Evolutionary conservation across 495 filamentous ascomycete species (phyloP), one percentile per base, ranked within the genome.

Genomic region (Penicillium angulare): DNA sequence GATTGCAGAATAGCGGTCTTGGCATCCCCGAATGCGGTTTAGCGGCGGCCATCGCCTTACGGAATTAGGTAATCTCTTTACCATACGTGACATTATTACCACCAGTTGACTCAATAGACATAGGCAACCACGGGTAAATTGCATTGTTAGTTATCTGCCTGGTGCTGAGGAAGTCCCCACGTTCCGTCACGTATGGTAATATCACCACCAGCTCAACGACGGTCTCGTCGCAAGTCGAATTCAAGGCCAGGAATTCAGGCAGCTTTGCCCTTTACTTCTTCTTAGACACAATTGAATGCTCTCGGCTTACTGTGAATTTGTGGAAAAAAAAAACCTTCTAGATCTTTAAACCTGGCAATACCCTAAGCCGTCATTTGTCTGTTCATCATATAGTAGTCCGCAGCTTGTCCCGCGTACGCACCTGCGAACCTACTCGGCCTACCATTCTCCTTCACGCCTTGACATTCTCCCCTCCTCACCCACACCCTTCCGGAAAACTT

Each of bases 1-100:
- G 56, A 56, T 52, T 44, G 50, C 52, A 52, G 55, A 59, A 53
- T 55, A 56, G 47, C 49, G 47, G 49, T 49, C 61, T 65, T 65
- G 61, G 61, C 61, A 44, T 53, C 57, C 40, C 64, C 63, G 41
- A 41, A 55, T 70, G 43, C n/a, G 68, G 72, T 13, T 47, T 73
- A 73, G 69, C 42, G 40, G 23, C 35, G 13, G 13, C 17, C 21
- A 27, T 18, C 6, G 43, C 13, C 12, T 7, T 20, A 44, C 29
- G 13, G 6, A 16, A 46, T 64, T 49, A 58, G 20, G 46, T 64
- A 55, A 61, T 27, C 29, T 0, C 0, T 12, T 48, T 23, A 54
- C 50, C 38, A 20, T 59, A 59, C 56, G 24, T 46, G 29, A 53
- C 60, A 32, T 18, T 6, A 24, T 41, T 41, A 41, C 38, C 34